Conservation (phyloP, 1,139 yeast genomes). For the Kodamaea alishanica region DNA sequence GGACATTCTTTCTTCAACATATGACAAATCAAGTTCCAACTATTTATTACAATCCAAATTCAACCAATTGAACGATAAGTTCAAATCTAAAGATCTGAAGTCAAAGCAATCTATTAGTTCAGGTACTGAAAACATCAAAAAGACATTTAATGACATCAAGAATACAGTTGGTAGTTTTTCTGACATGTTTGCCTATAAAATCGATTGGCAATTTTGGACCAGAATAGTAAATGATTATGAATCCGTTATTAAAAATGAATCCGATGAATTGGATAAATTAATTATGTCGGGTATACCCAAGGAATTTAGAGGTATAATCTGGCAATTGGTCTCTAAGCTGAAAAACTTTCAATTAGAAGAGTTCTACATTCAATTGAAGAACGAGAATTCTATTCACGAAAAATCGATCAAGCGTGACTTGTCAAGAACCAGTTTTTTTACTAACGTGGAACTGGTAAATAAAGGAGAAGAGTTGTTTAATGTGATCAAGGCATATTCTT, state of each 20-base stretch:
- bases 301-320: constrained; percentile 80
- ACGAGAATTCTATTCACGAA: constrained; percentile 61
- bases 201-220: constrained; percentile 90
- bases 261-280: constrained; percentile 55
- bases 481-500: constrained; percentile 78
- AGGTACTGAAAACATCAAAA: constrained; percentile 60
- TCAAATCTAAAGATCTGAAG: constrained; percentile 28
- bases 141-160: constrained; percentile 55
- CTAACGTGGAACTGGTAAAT: constrained; percentile 51
- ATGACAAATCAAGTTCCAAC: constrained; percentile 25
- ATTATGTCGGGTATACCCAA: constrained; percentile 77
- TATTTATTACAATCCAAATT: constrained; percentile 37
- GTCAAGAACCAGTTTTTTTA: constrained; percentile 77
- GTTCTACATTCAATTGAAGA: constrained; percentile 51
- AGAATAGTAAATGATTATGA: constrained; percentile 71
- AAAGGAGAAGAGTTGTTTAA: constrained; percentile 60
- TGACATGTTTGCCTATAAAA: constrained; percentile 35
- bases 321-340: constrained; percentile 88
- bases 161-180: constrained; percentile 44
- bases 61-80: constrained; percentile 27
- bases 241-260: constrained; percentile 57
- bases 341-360: constrained; percentile 73
- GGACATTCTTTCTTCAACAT: constrained; percentile 19
- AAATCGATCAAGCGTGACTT: constrained; percentile 78
- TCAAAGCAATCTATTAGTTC: constrained; percentile 49